Base-by-base conservation (phyloP, 352 stramenopile genomes). In the Phytopythium helicoides region DNA sequence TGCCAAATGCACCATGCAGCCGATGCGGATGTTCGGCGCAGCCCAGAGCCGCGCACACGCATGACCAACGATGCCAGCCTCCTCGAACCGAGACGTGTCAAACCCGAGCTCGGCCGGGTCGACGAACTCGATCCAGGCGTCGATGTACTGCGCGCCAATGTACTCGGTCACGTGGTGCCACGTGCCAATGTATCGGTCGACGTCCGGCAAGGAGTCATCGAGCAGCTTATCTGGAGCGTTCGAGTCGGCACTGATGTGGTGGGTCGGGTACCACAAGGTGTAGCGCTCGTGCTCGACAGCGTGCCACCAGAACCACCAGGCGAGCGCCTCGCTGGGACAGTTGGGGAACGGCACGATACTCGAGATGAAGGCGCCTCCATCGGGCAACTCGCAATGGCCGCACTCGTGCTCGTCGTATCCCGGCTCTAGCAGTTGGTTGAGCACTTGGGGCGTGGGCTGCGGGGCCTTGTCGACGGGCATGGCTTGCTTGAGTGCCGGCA, bases 341-440 rank as follows among this genome's bases (percentile, higher is more conserved):
- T 42, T 42, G 37, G 37, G 37, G 37, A 42, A 42, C 8, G 37
- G 37, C 16, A 42, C 6, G 7, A 42, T 21, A 16, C 37, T 42
- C 37, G 37, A 42, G 37, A 42, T 42, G 37, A 21, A 42, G 37
- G 37, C 37, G 16, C 15, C 37, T 10, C 37, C 37, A 16, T 19
- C 37, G 2, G 16, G 15, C 37, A 42, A 21, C 19, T 42, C 37
- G 37, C 37, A 42, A 2, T 21, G 15, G 16, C 37, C 37, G 37
- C 37, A 42, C 37, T 42, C 37, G 37, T 42, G 37, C 37, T 42
- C 37, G 37, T n/a, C 37, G 37, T 42, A 42, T 42, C 37, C 37
- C 2, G 37, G 15, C 8, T 42, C 37, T 21, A 42, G 15, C 37
- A 42, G 7, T 21, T n/a, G 19, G 16, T 42, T 42, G 37, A 42